Percentiles rank a stretch among this genome's conserved stretches.
Evolutionary conservation across 192 early-diverging fungal species (phyloP).

Genomic region (Podila horticola): DNA sequence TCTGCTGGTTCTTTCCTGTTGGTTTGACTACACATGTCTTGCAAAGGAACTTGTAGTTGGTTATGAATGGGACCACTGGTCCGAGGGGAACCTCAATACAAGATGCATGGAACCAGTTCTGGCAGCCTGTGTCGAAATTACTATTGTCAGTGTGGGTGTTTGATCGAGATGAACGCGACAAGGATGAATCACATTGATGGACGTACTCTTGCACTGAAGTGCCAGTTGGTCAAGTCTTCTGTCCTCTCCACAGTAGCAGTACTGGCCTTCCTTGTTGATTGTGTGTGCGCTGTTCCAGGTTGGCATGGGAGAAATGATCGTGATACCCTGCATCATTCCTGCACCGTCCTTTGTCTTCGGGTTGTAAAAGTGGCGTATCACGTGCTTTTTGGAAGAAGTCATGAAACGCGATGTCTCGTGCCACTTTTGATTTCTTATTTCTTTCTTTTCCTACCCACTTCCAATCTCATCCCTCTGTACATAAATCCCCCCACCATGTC

Average conservation of each 20-base stretch:
- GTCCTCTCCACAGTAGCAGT: conserved; percentile 78
- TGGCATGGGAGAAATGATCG: neutral
- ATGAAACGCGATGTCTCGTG: neutral
- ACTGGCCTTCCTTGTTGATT: conserved; percentile 66
- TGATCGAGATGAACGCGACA: neutral
- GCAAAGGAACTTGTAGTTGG: conserved; percentile 71
- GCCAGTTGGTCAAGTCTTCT: conserved; percentile 63
- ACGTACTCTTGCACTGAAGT: conserved; percentile 59
- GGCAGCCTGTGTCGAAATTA: conserved; percentile 52
- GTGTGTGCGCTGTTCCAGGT: conserved; percentile 70
- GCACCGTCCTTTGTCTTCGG: too few species aligned
- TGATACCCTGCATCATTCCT: neutral
- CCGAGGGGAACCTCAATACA: conserved; percentile 58
- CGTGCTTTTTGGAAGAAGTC: neutral
- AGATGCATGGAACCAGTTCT: conserved; percentile 72
- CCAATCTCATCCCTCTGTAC: neutral
- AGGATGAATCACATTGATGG: too few species aligned
- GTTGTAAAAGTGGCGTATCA: neutral
- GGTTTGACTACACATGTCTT: conserved; percentile 53
- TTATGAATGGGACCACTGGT: conserved; percentile 66
- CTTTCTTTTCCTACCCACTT: neutral
- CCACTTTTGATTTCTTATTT: neutral
- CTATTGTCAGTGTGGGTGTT: too few species aligned
- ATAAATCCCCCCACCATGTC: neutral
- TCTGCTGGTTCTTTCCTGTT: conserved; percentile 21